Base-by-base conservation (phyloP, 169 alveolate species). In the Plasmodium reichenowi region DNA sequence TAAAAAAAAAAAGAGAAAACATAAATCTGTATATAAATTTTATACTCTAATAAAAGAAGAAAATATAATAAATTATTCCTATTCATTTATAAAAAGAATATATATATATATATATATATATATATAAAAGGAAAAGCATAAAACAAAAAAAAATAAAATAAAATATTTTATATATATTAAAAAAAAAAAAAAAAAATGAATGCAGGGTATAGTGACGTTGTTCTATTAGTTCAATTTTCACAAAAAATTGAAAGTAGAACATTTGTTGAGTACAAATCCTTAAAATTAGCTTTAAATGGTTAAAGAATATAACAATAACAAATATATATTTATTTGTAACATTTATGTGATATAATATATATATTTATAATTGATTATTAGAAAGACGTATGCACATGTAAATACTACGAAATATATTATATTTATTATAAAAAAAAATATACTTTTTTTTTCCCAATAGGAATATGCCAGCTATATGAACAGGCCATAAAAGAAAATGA, bases 401-500 rank as follows among this genome's bases (percentile, higher is more conserved):
- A n/a, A 7, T 54, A 26, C 17, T 15, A 52, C 54, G 24, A 50
- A 20, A 59, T 38, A 60, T 58, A 60, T 47, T 22, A 22, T 43
- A 59, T 60, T 12, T 45, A 50, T 74, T 12, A 20, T 15, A 15
- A 26, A 7, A 68, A 74, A 24, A 29, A 12, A 1, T 75, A 45
- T 15, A 9, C 64, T 12, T 62, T 9, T 73, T 12, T 32, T 20
- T 47, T 50, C 13, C 22, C 20, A 45, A 22, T 62, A 87, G 92
- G 92, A 66, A 87, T 87, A 13, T 87, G 92, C 70, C 92, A 87
- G 32, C 17, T 74, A 50, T 87, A 87, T 59, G 92, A 87, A 72
- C 92, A 87, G 59, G 92, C 92, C n/a, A 73, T 87, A 54, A 87
- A 87, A 60, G 88, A 87, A 68, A 87, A 60, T 66, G 88, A 87